These are phyloP conservation scores for Nakazawaea holstii DNA, from an alignment of 805 yeast genomes.

Conservation along the genomic window DNA sequence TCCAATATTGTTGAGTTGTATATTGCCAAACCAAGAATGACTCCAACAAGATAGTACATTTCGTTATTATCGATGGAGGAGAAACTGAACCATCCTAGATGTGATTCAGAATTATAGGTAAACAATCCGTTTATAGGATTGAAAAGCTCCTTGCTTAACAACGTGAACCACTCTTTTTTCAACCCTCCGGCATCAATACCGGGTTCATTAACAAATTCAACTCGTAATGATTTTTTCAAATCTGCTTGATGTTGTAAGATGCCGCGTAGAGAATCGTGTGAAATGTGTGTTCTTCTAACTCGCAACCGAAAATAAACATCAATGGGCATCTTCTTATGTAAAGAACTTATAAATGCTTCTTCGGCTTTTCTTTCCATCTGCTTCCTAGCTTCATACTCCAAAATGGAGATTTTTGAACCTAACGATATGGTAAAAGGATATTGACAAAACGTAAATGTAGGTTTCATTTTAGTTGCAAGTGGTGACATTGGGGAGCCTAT, in stretches of 20 bases:
- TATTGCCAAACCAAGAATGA: slow-evolving; percentile 82
- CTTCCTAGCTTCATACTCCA: slow-evolving; percentile 76
- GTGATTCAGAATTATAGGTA: slow-evolving; percentile 59
- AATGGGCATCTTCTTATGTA: slow-evolving; percentile 54
- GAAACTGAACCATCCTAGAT: slow-evolving; percentile 69
- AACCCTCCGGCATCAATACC: slow-evolving; percentile 97
- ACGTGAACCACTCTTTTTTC: slow-evolving; percentile 87
- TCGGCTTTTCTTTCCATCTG: slow-evolving; percentile 86
- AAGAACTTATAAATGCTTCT: slow-evolving; percentile 75
- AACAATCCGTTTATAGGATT: slow-evolving; percentile 67
- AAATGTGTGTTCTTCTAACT: slow-evolving; percentile 62
- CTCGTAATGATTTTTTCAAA: slow-evolving; percentile 66
- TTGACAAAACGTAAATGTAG: slow-evolving; percentile 62
- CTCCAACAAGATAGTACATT: slow-evolving; percentile 74
- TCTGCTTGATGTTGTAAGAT: slow-evolving; percentile 52
- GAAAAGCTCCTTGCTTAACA: slow-evolving; percentile 67
- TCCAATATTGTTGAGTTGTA: slow-evolving; percentile 87
- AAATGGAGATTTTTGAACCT: slow-evolving; percentile 74
- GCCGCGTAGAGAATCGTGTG: slow-evolving; percentile 69
- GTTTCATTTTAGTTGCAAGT: slow-evolving; percentile 17
- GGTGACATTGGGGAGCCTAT: slow-evolving; percentile 22
- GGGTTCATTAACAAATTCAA: slow-evolving; percentile 82
- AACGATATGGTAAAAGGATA: slow-evolving; percentile 78
- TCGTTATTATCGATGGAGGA: slow-evolving; percentile 41
- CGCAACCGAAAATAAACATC: slow-evolving; percentile 66